These are phyloP conservation scores for Trichoderma cornu-damae DNA, from an alignment of 2,329 filamentous ascomycete genomes.

Conservation along the genomic window DNA sequence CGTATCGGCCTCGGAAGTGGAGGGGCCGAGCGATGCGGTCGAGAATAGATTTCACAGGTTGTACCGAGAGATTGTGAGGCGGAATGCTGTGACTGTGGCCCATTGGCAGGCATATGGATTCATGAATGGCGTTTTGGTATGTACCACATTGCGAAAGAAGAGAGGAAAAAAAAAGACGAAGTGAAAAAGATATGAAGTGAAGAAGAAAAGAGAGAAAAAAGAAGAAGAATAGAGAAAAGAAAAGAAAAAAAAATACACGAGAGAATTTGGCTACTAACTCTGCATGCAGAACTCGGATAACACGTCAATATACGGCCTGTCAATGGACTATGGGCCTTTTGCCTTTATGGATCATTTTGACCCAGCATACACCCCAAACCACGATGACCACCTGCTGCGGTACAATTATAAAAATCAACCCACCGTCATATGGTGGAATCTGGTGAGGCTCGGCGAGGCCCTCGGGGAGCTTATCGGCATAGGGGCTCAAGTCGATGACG, in stretches of 20 bases:
- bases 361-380: conserved; percentile 89
- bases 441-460: conserved; percentile 84
- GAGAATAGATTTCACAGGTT: conserved; percentile 85
- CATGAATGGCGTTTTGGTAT: conserved; percentile 83
- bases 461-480: conserved; percentile 83
- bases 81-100: conserved; percentile 84
- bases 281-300: conserved; percentile 79
- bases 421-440: conserved; percentile 97
- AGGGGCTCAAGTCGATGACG: conserved; percentile 65
- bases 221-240: too few species aligned
- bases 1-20: conserved; percentile 51
- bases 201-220: too few species aligned
- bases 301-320: conserved; percentile 82
- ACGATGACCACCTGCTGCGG: conserved; percentile 81
- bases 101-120: conserved; percentile 99
- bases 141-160: conserved; percentile 11
- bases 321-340: conserved; percentile 93
- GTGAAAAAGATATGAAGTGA: too few species aligned
- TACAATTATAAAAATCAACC: conserved; percentile 95
- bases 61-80: conserved; percentile 79
- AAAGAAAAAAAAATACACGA: not conserved
- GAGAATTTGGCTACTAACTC: conserved; percentile 21
- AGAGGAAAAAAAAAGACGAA: too few species aligned
- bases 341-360: conserved; percentile 98
- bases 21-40: conserved; percentile 62